A percentile compares a stretch with the other conserved stretches of the same genome.
These are phyloP conservation scores for Chrysoporthe deuterocubensis DNA, from an alignment of 2,329 filamentous ascomycete genomes.

Conservation along the genomic window DNA sequence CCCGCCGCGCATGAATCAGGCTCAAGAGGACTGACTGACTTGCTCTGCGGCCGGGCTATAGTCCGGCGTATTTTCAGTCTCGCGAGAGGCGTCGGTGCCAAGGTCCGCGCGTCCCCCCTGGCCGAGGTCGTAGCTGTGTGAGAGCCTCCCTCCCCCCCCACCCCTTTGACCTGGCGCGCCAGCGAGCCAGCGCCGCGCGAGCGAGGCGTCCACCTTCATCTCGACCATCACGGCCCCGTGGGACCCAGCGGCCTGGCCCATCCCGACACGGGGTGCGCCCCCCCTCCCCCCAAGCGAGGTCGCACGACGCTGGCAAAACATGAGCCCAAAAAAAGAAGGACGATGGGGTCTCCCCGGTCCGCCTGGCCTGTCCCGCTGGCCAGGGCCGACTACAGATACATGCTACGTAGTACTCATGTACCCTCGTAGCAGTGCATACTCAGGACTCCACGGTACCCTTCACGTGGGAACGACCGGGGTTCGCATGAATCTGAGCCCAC, in stretches of 20 bases:
- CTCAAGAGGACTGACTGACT: background rate
- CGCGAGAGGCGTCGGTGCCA: background rate
- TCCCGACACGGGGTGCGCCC: background rate
- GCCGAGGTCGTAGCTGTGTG: too few relatives aligned
- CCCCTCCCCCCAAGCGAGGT: background rate
- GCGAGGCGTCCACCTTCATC: background rate
- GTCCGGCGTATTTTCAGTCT: background rate
- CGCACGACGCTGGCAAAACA: background rate
- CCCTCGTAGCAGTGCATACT: background rate
- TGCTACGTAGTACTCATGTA: background rate
- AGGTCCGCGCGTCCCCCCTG: slow-evolving; percentile 1
- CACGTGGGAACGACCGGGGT: slow-evolving; percentile 24
- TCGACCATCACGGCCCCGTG: background rate
- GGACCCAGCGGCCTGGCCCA: background rate
- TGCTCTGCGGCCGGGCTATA: background rate
- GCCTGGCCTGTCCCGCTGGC: background rate
- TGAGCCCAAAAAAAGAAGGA: background rate
- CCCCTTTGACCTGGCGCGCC: background rate
- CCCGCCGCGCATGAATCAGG: slow-evolving; percentile 7
- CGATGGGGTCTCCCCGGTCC: background rate
- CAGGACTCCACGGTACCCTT: background rate
- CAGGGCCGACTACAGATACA: too few relatives aligned
- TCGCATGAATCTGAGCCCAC: slow-evolving; percentile 29
- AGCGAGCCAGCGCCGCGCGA: background rate
- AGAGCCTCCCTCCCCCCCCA: too few relatives aligned